Conservation (phyloP, 176 grass and related monocot species). For the Aechmea fasciata region DNA sequence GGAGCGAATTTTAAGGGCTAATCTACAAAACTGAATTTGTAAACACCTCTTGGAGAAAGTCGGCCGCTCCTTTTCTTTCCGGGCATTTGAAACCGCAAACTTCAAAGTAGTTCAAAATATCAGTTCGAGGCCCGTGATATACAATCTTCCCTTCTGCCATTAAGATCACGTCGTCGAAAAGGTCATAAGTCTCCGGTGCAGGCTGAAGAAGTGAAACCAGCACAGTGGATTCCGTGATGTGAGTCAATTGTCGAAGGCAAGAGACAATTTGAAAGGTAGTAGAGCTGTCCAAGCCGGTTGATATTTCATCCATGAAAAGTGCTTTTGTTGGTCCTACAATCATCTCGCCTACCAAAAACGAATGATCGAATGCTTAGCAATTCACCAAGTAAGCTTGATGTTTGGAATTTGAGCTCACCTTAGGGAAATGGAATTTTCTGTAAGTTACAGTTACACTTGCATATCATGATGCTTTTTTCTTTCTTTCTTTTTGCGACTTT, state of each 20-base stretch:
- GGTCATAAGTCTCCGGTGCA: conserved; percentile 62
- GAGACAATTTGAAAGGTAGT: conserved; percentile 78
- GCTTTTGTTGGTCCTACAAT: conserved; percentile 70
- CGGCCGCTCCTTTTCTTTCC: conserved; percentile 58
- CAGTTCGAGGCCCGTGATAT: conserved; percentile 49
- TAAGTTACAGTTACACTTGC: too few species aligned
- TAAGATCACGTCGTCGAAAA: conserved; percentile 89
- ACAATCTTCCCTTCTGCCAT: conserved; percentile 72
- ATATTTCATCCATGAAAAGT: conserved; percentile 95
- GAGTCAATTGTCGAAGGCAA: conserved; percentile 63
- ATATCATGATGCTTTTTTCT: too few species aligned
- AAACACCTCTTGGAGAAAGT: conserved; percentile 85
- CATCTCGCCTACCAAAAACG: conserved; percentile 53
- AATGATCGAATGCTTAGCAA: neutral
- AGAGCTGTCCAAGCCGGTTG: conserved; percentile 70
- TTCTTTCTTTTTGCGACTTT: too few species aligned
- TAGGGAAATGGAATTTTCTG: too few species aligned
- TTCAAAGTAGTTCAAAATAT: conserved; percentile 55
- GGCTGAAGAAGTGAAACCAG: conserved; percentile 74
- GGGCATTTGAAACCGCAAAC: conserved; percentile 70
- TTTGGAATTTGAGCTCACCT: neutral
- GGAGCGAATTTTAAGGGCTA: neutral
- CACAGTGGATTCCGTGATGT: conserved; percentile 51
- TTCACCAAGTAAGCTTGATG: neutral
- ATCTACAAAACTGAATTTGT: neutral